These are phyloP conservation scores for Lipomyces spencermartinsiae DNA, from an alignment of 805 yeast species.

Conservation along the genomic window DNA sequence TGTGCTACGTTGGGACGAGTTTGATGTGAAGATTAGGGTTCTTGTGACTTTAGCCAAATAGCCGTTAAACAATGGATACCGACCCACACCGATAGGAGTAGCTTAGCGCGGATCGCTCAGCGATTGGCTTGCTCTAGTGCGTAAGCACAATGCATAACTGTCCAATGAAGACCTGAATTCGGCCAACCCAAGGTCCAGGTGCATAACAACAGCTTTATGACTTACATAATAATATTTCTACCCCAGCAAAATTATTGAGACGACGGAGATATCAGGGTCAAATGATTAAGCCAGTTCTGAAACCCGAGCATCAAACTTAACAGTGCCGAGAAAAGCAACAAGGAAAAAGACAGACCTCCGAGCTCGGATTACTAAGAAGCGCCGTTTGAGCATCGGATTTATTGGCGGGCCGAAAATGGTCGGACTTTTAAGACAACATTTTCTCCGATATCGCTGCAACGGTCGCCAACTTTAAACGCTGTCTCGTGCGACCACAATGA, in stretches of 20 bases:
- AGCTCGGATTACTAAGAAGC: neutral
- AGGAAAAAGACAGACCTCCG: neutral
- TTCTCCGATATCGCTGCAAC: constrained; percentile 1
- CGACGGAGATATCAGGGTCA: no score
- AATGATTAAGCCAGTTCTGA: neutral
- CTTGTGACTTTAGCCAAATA: neutral
- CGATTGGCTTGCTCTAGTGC: constrained; percentile 4
- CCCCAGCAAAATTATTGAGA: neutral
- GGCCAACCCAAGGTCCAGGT: neutral
- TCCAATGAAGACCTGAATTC: no score
- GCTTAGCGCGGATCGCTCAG: neutral
- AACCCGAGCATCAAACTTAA: constrained; percentile 4
- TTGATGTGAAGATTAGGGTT: constrained; percentile 2
- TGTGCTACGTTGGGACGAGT: neutral
- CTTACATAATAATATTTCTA: neutral
- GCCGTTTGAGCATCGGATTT: neutral
- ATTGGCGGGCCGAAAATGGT: neutral
- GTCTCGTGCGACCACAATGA: constrained; percentile 1
- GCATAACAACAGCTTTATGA: no score
- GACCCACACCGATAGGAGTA: neutral
- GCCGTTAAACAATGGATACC: neutral
- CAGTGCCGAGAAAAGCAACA: neutral
- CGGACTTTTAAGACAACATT: neutral
- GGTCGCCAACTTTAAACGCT: constrained; percentile 2
- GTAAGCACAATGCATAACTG: neutral